A percentile compares a stretch with the other conserved stretches of the same genome.
phyloP scores from a whole-genome alignment of 768 basidiomycete genomes.

The Porpolomopsis calyptriformis region DNA sequence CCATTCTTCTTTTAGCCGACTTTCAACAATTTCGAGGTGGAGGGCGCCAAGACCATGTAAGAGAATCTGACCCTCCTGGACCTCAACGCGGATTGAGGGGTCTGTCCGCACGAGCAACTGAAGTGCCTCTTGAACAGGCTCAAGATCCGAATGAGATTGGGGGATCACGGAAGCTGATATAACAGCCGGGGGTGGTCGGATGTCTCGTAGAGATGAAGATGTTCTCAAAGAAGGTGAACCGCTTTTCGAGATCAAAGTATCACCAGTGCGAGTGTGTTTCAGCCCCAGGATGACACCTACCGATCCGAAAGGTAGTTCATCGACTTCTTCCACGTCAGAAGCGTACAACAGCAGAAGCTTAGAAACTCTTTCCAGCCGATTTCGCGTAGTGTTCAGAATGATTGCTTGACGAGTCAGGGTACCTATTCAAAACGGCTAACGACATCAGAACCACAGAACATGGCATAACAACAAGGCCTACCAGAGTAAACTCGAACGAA shows the following conservation, averaged over 20 bases:
- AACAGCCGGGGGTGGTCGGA: conserved; percentile 70
- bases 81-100: conserved; percentile 75
- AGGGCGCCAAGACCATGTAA: conserved; percentile 78
- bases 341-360: conserved; percentile 76
- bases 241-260: conserved; percentile 60
- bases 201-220: conserved; percentile 41
- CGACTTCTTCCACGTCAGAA: conserved; percentile 64
- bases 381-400: conserved; percentile 55
- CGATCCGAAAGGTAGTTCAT: conserved; percentile 68
- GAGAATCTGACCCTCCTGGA: conserved; percentile 73
- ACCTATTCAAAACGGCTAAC: conserved; percentile 31
- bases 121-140: conserved; percentile 68
- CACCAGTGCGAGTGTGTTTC: conserved; percentile 77
- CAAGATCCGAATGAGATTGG: conserved; percentile 66
- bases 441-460: background rate
- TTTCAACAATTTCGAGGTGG: conserved; percentile 83
- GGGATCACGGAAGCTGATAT: conserved; percentile 79
- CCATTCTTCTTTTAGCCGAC: conserved; percentile 75
- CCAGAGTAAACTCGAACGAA: conserved; percentile 86
- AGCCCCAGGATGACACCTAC: conserved; percentile 80
- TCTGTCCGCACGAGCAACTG: conserved; percentile 70
- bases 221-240: conserved; percentile 25
- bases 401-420: conserved; percentile 53
- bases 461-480: conserved; percentile 21
- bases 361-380: conserved; percentile 60